A percentile compares a stretch with the other conserved stretches of the same genome.
phyloP scores from a whole-genome alignment of 768 basidiomycete genomes.

The Boletus edulis region DNA sequence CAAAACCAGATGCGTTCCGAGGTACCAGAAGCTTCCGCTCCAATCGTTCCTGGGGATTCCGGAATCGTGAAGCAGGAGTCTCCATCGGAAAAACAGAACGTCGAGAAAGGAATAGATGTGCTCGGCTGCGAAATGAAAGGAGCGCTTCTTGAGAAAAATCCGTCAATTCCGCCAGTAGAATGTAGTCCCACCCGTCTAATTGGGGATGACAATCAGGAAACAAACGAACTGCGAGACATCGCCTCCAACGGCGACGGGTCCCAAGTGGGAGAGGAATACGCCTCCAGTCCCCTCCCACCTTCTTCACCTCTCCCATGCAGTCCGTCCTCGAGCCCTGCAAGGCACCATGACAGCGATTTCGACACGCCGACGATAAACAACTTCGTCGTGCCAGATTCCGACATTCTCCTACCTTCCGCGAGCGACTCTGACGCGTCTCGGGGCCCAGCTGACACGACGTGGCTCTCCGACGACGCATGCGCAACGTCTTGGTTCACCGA shows the following conservation, averaged over 20 bases:
- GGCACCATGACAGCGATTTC: neutral
- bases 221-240: slow-evolving; percentile 17
- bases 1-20: neutral
- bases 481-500: slow-evolving; percentile 12
- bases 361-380: slow-evolving; percentile 19
- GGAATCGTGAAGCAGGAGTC: neutral
- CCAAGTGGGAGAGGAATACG: slow-evolving; percentile 25
- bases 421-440: slow-evolving; percentile 1
- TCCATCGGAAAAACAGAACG: neutral
- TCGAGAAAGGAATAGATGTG: slow-evolving; percentile 21
- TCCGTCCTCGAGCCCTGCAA: slow-evolving; percentile 35
- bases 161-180: slow-evolving; percentile 34
- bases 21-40: neutral
- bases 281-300: slow-evolving; percentile 55
- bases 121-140: slow-evolving; percentile 38
- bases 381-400: slow-evolving; percentile 11
- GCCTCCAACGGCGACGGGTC: slow-evolving; percentile 5
- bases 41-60: neutral
- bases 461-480: slow-evolving; percentile 15
- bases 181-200: neutral
- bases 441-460: neutral
- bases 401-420: slow-evolving; percentile 7
- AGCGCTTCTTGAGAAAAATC: slow-evolving; percentile 41
- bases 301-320: slow-evolving; percentile 62
- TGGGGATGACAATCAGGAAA: neutral